Conservation (phyloP, 2,329 filamentous ascomycete genomes). For the Hypoxylon sp. region DNA sequence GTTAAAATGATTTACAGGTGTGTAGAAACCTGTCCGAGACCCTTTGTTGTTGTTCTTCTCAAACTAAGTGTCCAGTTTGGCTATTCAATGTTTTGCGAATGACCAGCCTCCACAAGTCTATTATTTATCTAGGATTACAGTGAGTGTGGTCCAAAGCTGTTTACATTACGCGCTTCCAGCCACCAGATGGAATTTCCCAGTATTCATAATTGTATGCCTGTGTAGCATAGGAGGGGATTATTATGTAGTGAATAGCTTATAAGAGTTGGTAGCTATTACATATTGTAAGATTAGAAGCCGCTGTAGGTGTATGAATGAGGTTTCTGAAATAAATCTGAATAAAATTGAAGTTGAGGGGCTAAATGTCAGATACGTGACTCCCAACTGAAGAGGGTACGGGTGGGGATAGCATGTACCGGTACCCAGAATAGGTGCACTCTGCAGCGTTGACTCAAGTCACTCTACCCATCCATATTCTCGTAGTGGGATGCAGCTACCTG, state of each 20-base stretch:
- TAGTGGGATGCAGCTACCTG: background rate
- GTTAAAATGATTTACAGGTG: conserved; percentile 40
- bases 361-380: background rate
- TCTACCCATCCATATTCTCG: background rate
- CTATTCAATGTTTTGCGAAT: conserved; percentile 23
- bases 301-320: background rate
- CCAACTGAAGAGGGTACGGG: background rate
- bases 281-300: too few relatives aligned
- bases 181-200: conserved; percentile 28
- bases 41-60: conserved; percentile 44
- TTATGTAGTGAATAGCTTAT: too few relatives aligned
- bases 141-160: conserved; percentile 23
- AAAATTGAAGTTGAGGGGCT: background rate
- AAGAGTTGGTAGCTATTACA: too few relatives aligned
- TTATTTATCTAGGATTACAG: conserved; percentile 11
- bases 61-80: conserved; percentile 33
- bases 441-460: background rate
- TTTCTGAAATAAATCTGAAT: background rate
- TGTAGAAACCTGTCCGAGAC: conserved; percentile 28
- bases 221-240: background rate
- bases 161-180: conserved; percentile 40
- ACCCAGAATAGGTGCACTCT: too few relatives aligned
- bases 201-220: background rate
- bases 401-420: background rate
- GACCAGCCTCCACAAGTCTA: conserved; percentile 36